A percentile compares a stretch with the other conserved stretches of the same genome.
Evolutionary conservation across 129 eudicot genomes (phyloP).

Genomic region (Pseudognaphalium luteoalbum): DNA sequence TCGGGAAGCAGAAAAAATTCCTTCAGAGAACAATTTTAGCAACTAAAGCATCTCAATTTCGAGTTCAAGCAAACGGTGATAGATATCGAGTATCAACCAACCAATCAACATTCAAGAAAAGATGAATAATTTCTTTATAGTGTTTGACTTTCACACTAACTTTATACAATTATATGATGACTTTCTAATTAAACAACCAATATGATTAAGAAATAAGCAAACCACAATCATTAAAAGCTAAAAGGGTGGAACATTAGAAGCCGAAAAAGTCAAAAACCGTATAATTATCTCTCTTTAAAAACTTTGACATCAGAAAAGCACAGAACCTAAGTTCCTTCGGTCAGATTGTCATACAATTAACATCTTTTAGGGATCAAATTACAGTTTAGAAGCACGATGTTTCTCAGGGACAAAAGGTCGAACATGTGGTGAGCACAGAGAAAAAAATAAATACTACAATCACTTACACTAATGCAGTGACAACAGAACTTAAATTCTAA

Average conservation of each 20-base stretch:
- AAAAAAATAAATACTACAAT: neutral
- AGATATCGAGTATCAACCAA: neutral
- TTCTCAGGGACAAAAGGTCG: neutral
- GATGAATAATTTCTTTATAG: neutral
- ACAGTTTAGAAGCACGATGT: neutral
- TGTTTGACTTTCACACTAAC: constrained; percentile 3
- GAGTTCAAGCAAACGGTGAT: constrained; percentile 1
- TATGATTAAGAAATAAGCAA: constrained; percentile 17
- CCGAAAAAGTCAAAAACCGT: neutral
- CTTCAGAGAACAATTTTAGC: neutral
- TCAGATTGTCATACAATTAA: neutral
- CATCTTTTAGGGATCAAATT: constrained; percentile 4
- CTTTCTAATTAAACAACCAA: constrained; percentile 13
- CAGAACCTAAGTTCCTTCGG: neutral
- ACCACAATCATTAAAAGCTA: neutral
- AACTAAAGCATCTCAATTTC: neutral
- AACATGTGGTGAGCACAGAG: constrained; percentile 15
- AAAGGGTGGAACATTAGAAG: neutral
- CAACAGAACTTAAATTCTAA: constrained; percentile 7
- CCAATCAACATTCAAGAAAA: neutral
- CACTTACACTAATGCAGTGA: neutral
- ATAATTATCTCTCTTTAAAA: too few species aligned
- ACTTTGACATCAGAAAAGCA: neutral
- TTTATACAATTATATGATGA: neutral
- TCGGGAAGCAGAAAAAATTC: neutral